These are phyloP conservation scores for Vanderwaltozyma polyspora DNA, from an alignment of 805 yeast species.

Conservation along the genomic window DNA sequence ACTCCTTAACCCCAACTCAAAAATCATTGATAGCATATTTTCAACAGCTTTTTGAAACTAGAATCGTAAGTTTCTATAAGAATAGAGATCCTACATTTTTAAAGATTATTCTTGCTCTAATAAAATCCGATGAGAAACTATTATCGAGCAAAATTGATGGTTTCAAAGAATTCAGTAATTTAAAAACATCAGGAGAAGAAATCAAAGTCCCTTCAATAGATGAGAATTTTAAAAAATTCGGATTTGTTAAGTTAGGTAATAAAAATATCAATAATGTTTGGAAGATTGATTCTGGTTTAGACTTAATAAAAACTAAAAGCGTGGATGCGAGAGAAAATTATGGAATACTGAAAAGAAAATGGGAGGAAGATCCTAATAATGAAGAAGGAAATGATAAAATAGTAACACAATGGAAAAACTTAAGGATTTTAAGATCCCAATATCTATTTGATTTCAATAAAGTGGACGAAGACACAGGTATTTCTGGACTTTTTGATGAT, in stretches of 20 bases:
- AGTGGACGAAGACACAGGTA: conserved; percentile 28
- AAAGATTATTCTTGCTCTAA: conserved; percentile 6
- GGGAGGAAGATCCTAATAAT: conserved; percentile 4
- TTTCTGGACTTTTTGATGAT: conserved; percentile 30
- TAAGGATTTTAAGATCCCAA: conserved; percentile 31
- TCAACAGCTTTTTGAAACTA: conserved; percentile 8
- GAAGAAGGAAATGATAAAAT: conserved; percentile 10
- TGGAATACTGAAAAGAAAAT: conserved; percentile 8
- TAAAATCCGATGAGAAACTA: conserved; percentile 9
- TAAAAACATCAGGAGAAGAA: conserved; percentile 4
- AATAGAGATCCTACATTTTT: conserved; percentile 16
- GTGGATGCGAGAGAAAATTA: conserved; percentile 16
- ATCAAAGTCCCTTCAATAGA: conserved; percentile 3
- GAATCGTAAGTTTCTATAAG: conserved; percentile 15
- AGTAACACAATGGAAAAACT: conserved; percentile 32
- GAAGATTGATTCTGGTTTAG: conserved; percentile 33
- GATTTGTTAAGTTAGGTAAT: conserved; percentile 24
- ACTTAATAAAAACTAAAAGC: conserved; percentile 16
- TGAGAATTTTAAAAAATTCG: conserved; percentile 20
- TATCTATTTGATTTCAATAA: conserved; percentile 29
- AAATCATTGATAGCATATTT: conserved; percentile 9
- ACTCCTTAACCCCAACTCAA: conserved; percentile 8
- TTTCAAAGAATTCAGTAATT: conserved; percentile 16
- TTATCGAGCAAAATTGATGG: conserved; percentile 15
- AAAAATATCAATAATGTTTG: conserved; percentile 26